Percentiles rank a stretch among this genome's conserved stretches.
Conservation (phyloP, 768 basidiomycete genomes). For the Stropharia rugosoannulata region DNA sequence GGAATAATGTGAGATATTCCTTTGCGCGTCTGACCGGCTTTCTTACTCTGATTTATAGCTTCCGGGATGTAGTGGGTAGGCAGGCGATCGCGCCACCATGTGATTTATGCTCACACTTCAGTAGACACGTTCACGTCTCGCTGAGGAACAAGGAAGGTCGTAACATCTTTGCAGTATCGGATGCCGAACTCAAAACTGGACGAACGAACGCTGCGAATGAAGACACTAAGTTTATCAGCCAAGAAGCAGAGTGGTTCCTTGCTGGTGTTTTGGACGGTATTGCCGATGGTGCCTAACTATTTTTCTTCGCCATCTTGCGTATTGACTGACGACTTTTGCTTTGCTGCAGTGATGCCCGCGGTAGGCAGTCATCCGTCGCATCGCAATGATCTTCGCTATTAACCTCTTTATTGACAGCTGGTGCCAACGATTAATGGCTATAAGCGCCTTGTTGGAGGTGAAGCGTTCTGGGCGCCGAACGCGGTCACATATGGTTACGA, state of each 20-base stretch:
- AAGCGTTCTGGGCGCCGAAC: conserved; percentile 94
- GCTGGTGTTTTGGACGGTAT: conserved; percentile 90
- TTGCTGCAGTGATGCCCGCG: conserved; percentile 70
- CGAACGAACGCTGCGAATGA: conserved; percentile 69
- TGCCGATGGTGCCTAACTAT: conserved; percentile 65
- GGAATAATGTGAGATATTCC: conserved; percentile 70
- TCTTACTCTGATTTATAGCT: conserved; percentile 44
- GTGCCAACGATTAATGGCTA: conserved; percentile 96
- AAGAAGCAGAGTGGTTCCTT: conserved; percentile 89
- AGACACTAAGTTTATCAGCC: conserved; percentile 83
- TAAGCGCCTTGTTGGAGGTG: conserved; percentile 92
- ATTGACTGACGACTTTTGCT: background rate
- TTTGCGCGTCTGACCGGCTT: background rate
- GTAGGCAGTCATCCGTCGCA: conserved; percentile 36
- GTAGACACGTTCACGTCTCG: conserved; percentile 90
- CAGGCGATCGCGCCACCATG: background rate
- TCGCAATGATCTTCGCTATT: background rate
- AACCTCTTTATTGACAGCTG: conserved; percentile 39
- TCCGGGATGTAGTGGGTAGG: conserved; percentile 92
- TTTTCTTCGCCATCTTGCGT: background rate
- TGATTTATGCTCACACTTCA: background rate
- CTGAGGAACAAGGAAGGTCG: conserved; percentile 64
- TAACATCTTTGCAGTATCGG: conserved; percentile 78
- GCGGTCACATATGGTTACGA: conserved; percentile 95
- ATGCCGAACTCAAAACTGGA: conserved; percentile 59